A percentile compares a stretch with the other conserved stretches of the same genome.
Conservation (phyloP, 2,329 filamentous ascomycete species). For the Zymoseptoria brevis region DNA sequence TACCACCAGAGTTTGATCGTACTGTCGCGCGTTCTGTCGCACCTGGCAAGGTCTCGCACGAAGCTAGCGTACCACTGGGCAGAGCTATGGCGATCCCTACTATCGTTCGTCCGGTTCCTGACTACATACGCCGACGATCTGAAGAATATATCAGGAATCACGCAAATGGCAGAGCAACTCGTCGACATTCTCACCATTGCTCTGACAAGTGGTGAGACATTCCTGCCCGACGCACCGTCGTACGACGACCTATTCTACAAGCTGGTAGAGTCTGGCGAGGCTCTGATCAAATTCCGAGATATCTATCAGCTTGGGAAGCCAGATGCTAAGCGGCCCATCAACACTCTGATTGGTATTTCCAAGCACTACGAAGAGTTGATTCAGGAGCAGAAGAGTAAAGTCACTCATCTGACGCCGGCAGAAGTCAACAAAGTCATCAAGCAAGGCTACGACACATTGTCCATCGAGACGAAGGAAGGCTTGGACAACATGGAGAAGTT, state of each 20-base stretch:
- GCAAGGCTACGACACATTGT: constrained; percentile 90
- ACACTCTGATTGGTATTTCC: constrained; percentile 73
- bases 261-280: constrained; percentile 81
- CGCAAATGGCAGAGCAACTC: constrained; percentile 65
- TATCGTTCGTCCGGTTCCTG: constrained; percentile 83
- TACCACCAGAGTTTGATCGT: constrained; percentile 65
- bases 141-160: constrained; percentile 58
- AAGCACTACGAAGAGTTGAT: constrained; percentile 83
- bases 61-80: constrained; percentile 88
- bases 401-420: constrained; percentile 62
- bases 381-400: constrained; percentile 48
- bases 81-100: constrained; percentile 81
- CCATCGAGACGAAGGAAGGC: constrained; percentile 80
- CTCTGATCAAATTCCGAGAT: constrained; percentile 72
- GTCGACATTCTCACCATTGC: constrained; percentile 78
- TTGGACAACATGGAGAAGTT: constrained; percentile 80
- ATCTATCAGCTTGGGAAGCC: constrained; percentile 50
- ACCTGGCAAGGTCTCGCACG: constrained; percentile 72
- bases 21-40: constrained; percentile 72
- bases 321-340: constrained; percentile 57
- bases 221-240: constrained; percentile 75
- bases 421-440: constrained; percentile 91
- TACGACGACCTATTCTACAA: constrained; percentile 99
- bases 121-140: constrained; percentile 78
- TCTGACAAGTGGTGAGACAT: constrained; percentile 78